A percentile compares a stretch with the other conserved stretches of the same genome.
Evolutionary conservation across 2,329 filamentous ascomycete genomes (phyloP).

Genomic region (Lomentospora prolificans): DNA sequence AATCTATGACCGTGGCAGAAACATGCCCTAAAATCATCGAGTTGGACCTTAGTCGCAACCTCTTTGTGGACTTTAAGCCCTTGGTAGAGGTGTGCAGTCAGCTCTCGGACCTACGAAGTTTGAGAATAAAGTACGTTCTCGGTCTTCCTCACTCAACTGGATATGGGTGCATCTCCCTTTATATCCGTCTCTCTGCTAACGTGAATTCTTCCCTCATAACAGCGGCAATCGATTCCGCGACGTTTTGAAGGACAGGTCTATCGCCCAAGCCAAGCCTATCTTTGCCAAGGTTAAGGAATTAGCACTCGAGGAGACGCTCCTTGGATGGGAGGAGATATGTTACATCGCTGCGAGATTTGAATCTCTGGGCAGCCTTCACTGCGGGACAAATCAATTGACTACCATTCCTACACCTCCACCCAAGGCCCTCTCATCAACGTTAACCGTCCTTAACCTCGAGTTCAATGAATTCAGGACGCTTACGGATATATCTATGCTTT

Average conservation of each 20-base stretch:
- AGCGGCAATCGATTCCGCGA: constrained; percentile 65
- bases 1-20: constrained; percentile 30
- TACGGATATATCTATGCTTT: constrained; percentile 44
- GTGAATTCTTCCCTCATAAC: constrained; percentile 4
- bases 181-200: background rate
- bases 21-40: constrained; percentile 62
- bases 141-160: constrained; percentile 4
- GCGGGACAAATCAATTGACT: constrained; percentile 48
- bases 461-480: constrained; percentile 59
- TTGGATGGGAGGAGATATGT: constrained; percentile 56
- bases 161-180: background rate
- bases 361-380: constrained; percentile 38
- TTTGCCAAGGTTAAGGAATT: constrained; percentile 49
- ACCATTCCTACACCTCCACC: constrained; percentile 33
- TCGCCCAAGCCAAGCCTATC: constrained; percentile 23
- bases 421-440: constrained; percentile 32
- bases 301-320: constrained; percentile 55
- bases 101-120: constrained; percentile 52
- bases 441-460: constrained; percentile 60
- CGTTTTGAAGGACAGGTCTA: constrained; percentile 24
- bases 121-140: constrained; percentile 61
- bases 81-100: constrained; percentile 62
- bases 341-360: constrained; percentile 43
- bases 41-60: constrained; percentile 75
- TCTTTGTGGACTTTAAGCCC: constrained; percentile 59